Evolutionary conservation across 176 grass and related monocot genomes (phyloP).

Genomic region (Aechmea fasciata): DNA sequence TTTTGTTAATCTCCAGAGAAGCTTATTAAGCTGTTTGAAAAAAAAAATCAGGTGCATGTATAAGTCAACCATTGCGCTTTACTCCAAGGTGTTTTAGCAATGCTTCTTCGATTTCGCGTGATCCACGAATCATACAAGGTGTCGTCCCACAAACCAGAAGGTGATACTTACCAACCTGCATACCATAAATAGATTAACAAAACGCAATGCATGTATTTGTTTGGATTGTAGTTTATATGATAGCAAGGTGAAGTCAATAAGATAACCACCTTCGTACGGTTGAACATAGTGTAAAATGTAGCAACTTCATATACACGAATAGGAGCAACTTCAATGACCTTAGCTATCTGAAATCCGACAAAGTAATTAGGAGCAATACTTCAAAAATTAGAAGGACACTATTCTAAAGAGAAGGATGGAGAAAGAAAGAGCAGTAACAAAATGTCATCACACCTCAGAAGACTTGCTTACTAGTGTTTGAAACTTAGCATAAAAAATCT

Average conservation of each 20-base stretch:
- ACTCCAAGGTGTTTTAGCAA: constrained; percentile 88
- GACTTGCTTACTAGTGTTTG: no score
- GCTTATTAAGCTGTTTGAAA: neutral
- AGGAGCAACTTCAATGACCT: constrained; percentile 72
- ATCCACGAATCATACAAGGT: constrained; percentile 98
- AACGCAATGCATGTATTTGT: neutral
- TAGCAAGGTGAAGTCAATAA: neutral
- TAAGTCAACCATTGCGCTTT: constrained; percentile 71
- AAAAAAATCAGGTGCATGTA: neutral
- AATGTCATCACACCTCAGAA: neutral
- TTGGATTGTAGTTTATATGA: neutral
- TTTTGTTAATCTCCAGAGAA: neutral
- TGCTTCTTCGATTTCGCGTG: constrained; percentile 80
- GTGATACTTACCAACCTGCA: constrained; percentile 94
- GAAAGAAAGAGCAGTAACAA: neutral
- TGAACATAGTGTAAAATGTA: constrained; percentile 99
- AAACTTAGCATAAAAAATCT: no score
- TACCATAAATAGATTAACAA: constrained; percentile 4
- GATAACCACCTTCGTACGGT: constrained; percentile 56
- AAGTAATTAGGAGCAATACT: neutral
- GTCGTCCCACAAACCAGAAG: constrained; percentile 97
- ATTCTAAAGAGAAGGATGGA: neutral
- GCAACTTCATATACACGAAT: constrained; percentile 99
- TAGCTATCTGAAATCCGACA: constrained; percentile 62
- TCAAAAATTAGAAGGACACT: neutral